phyloP scores from a whole-genome alignment of 495 filamentous ascomycete species.

The Aspergillus steynii region DNA sequence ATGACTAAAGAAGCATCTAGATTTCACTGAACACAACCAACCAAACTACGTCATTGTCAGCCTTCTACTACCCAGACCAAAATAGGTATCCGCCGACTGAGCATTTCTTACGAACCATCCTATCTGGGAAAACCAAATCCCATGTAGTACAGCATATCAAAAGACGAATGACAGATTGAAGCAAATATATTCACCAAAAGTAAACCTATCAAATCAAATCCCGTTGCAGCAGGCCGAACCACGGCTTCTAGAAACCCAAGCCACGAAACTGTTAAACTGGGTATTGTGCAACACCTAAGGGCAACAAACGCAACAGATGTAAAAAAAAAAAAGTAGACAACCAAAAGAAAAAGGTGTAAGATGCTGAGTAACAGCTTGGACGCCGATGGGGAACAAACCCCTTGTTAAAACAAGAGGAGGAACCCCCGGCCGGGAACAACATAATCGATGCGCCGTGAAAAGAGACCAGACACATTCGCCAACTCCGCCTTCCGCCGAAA shows the following conservation, averaged over 20 bases:
- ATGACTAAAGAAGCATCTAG: too few species aligned
- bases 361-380: constrained; percentile 51
- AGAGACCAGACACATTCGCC: constrained; percentile 18
- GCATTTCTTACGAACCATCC: too few species aligned
- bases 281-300: constrained; percentile 32
- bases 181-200: background rate
- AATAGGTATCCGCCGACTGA: too few species aligned
- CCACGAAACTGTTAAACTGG: constrained; percentile 23
- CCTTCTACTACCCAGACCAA: too few species aligned
- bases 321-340: constrained; percentile 15
- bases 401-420: background rate
- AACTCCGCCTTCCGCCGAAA: constrained; percentile 16
- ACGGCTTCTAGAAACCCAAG: constrained; percentile 4
- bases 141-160: too few species aligned
- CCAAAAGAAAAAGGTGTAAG: constrained; percentile 22
- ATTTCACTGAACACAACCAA: too few species aligned
- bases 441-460: constrained; percentile 18
- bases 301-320: constrained; percentile 16
- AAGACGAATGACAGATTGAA: background rate
- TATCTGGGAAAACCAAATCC: too few species aligned
- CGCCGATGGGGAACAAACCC: constrained; percentile 24
- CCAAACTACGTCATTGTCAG: too few species aligned
- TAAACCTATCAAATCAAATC: background rate
- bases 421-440: constrained; percentile 10
- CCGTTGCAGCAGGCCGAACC: background rate